Evolutionary conservation across 2,329 filamentous ascomycete species (phyloP).

Genomic region (Colletotrichum sp.): DNA sequence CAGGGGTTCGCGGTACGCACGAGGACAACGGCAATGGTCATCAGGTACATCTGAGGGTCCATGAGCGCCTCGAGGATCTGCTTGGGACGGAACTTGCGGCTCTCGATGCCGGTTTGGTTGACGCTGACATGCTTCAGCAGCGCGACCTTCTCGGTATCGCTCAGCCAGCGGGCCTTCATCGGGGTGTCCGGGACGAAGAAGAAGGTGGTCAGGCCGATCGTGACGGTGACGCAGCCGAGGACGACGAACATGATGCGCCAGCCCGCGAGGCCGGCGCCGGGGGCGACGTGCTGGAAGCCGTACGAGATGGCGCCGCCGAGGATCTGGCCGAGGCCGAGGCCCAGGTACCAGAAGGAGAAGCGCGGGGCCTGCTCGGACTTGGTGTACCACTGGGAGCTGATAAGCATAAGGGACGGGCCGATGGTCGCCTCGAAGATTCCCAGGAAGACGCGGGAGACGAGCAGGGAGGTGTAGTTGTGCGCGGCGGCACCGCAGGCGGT

Average conservation of each 20-base stretch:
- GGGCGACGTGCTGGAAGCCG: constrained; percentile 59
- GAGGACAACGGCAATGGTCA: constrained; percentile 53
- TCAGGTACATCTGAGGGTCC: constrained; percentile 57
- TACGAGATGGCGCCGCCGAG: constrained; percentile 50
- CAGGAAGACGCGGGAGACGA: constrained; percentile 61
- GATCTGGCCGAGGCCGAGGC: constrained; percentile 63
- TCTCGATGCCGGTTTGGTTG: constrained; percentile 64
- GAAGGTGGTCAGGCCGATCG: constrained; percentile 42
- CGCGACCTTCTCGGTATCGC: constrained; percentile 40
- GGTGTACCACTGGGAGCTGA: constrained; percentile 65
- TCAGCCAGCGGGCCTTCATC: constrained; percentile 42
- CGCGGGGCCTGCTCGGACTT: constrained; percentile 62
- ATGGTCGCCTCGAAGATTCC: constrained; percentile 67
- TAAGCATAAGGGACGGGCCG: constrained; percentile 64
- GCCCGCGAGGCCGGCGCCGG: constrained; percentile 33
- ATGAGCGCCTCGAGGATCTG: constrained; percentile 57
- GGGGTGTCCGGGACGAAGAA: constrained; percentile 52
- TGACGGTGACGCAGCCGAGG: constrained; percentile 44
- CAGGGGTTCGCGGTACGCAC: constrained; percentile 32
- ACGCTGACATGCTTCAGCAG: constrained; percentile 58
- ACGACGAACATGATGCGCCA: constrained; percentile 53
- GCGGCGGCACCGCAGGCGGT: constrained; percentile 59
- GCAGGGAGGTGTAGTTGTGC: constrained; percentile 56
- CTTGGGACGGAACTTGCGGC: constrained; percentile 55
- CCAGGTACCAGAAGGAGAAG: constrained; percentile 66